Conservation (phyloP, 148 eudicot species). For the Rhododendron simsii region DNA sequence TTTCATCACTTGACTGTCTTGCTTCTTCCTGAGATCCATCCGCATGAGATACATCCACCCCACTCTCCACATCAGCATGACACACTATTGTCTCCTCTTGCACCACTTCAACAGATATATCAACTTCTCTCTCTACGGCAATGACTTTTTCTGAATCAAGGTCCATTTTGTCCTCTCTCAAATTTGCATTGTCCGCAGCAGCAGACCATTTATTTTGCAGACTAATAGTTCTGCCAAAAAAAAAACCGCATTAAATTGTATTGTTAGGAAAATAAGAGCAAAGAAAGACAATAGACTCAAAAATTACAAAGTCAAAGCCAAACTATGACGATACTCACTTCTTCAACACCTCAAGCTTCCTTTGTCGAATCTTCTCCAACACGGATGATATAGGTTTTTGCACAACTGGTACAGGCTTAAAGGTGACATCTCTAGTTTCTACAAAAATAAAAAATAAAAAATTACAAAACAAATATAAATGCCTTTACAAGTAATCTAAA, state of each 20-base stretch:
- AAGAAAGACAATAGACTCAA: not conserved
- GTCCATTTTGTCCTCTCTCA: constrained; percentile 22
- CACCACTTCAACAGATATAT: constrained; percentile 14
- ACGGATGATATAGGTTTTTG: constrained; percentile 76
- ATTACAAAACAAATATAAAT: not conserved
- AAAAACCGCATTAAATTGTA: no score
- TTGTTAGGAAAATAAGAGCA: not conserved
- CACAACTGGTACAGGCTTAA: constrained; percentile 60
- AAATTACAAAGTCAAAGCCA: not conserved
- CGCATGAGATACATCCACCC: constrained; percentile 12
- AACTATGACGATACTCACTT: constrained; percentile 35
- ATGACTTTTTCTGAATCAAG: constrained; percentile 25
- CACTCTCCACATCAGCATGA: constrained; percentile 13
- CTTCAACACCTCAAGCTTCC: constrained; percentile 70
- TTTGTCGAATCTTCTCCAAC: constrained; percentile 77
- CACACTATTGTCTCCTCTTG: constrained; percentile 22
- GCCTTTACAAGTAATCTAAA: not conserved
- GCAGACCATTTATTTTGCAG: constrained; percentile 11
- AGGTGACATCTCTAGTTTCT: constrained; percentile 74
- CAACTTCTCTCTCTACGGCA: constrained; percentile 16
- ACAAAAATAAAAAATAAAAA: not conserved
- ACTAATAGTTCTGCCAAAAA: constrained; percentile 25
- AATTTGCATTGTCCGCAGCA: constrained; percentile 18
- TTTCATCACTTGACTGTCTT: constrained; percentile 13
- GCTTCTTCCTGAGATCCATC: constrained; percentile 22